Conservation (phyloP, 2,329 filamentous ascomycete species). For the Colletotrichum camelliae region DNA sequence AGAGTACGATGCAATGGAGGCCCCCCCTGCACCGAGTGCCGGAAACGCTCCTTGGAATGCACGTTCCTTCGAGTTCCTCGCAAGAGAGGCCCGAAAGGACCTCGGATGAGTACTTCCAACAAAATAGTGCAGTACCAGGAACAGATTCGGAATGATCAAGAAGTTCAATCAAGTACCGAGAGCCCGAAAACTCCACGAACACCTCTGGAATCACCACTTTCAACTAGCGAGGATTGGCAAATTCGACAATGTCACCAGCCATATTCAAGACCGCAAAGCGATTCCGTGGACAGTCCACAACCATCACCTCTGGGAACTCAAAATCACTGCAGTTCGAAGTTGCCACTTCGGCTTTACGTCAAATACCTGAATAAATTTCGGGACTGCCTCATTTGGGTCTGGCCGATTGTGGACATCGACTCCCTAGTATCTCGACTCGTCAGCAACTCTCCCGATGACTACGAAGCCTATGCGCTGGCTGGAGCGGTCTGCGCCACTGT, state of each 20-base stretch:
- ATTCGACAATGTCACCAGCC: background rate
- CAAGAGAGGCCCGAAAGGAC: background rate
- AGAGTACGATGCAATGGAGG: background rate
- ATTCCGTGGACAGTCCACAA: background rate
- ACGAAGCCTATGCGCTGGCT: constrained; percentile 28
- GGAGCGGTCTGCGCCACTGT: constrained; percentile 30
- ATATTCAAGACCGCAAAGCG: background rate
- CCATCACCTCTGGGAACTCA: background rate
- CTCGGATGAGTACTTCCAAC: background rate
- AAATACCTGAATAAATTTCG: background rate
- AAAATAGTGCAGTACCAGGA: background rate
- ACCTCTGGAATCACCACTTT: background rate
- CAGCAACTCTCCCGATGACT: constrained; percentile 8
- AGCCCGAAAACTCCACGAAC: background rate
- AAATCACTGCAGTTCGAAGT: background rate
- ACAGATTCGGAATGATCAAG: background rate
- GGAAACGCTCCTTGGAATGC: background rate
- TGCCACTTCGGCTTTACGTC: background rate
- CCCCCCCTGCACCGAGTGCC: background rate
- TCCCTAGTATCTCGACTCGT: background rate
- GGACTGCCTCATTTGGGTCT: background rate
- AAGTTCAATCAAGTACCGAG: background rate
- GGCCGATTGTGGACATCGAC: background rate
- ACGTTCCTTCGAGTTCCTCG: background rate
- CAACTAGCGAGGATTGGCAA: background rate